Evolutionary conservation across 2,329 filamentous ascomycete species (phyloP).

Genomic region (Madurella fahalii): DNA sequence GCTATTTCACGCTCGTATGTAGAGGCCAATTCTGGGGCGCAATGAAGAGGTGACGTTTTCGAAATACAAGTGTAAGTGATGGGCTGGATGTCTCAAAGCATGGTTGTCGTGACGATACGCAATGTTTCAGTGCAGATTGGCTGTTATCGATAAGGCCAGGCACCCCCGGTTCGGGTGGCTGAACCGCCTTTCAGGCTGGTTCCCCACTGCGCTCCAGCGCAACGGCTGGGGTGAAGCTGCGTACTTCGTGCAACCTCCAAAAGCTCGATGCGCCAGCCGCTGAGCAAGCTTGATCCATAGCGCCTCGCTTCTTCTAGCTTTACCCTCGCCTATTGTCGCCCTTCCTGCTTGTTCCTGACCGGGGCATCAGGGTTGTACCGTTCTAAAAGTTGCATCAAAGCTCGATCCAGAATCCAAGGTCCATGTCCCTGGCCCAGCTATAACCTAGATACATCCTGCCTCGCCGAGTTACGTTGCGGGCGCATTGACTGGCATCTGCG

Average conservation of each 20-base stretch:
- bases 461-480: slow-evolving; percentile 17
- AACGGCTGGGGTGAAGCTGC: background rate
- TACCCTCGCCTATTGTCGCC: no score
- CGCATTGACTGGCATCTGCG: background rate
- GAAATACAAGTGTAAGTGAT: background rate
- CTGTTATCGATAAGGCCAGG: slow-evolving; percentile 4
- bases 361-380: background rate
- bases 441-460: background rate
- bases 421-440: background rate
- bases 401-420: background rate
- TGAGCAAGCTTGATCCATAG: no score
- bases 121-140: background rate
- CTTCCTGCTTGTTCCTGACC: no score
- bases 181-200: background rate
- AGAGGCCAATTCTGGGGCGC: background rate
- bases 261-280: background rate
- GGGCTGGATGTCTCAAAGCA: background rate
- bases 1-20: background rate
- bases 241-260: background rate
- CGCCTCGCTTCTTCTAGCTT: no score
- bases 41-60: background rate
- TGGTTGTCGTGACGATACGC: background rate
- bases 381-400: background rate
- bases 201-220: background rate
- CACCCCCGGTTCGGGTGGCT: background rate